Evolutionary conservation across 768 basidiomycete species (phyloP).

Genomic region (Boletus edulis): DNA sequence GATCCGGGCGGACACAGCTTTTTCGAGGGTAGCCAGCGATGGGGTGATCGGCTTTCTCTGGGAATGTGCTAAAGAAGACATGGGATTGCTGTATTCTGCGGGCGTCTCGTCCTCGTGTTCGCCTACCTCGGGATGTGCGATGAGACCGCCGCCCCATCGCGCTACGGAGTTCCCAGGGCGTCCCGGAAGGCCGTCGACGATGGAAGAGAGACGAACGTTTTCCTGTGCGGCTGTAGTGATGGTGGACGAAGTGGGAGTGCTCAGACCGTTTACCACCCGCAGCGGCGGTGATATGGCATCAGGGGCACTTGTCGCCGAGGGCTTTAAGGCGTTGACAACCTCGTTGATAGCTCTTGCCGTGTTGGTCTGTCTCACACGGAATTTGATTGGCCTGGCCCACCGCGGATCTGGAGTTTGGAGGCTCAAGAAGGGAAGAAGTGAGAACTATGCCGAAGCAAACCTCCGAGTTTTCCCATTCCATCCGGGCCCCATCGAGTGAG

Average conservation of each 20-base stretch:
- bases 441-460: conserved; percentile 41
- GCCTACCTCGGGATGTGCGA: conserved; percentile 63
- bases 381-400: conserved; percentile 89
- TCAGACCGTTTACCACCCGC: conserved; percentile 78
- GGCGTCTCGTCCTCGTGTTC: conserved; percentile 50
- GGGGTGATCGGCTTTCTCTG: conserved; percentile 69
- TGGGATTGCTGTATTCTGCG: conserved; percentile 14
- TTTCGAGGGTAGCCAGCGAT: conserved; percentile 89
- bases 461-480: conserved; percentile 83
- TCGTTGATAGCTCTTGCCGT: conserved; percentile 75
- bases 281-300: conserved; percentile 52
- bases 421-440: conserved; percentile 21
- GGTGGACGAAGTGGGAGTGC: conserved; percentile 65
- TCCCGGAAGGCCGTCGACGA: conserved; percentile 47
- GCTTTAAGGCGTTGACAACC: conserved; percentile 68
- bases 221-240: conserved; percentile 75
- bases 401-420: conserved; percentile 61
- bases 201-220: conserved; percentile 50
- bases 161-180: conserved; percentile 60
- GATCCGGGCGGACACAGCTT: conserved; percentile 87
- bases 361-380: conserved; percentile 61
- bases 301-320: conserved; percentile 43
- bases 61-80: conserved; percentile 34
- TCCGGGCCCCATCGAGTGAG: conserved; percentile 88
- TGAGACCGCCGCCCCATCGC: conserved; percentile 58